phyloP scores from a whole-genome alignment of 768 basidiomycete species.

The Leccinellum luteum region DNA sequence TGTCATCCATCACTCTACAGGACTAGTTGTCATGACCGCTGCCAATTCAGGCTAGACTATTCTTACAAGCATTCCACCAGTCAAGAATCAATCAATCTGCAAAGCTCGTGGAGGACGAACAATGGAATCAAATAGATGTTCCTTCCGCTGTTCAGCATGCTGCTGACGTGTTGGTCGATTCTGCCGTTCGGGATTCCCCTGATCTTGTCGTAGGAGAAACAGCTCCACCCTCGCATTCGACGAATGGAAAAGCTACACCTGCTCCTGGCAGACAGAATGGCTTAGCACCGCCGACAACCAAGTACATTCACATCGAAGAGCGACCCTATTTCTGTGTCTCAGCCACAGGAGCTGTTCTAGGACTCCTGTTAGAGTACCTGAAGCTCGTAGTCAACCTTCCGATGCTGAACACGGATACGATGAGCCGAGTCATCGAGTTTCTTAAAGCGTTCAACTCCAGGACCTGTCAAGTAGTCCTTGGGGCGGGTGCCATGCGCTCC shows the following conservation, averaged over 20 bases:
- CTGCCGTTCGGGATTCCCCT: constrained; percentile 77
- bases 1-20: neutral
- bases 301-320: constrained; percentile 78
- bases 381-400: constrained; percentile 84
- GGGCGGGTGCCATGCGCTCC: constrained; percentile 98
- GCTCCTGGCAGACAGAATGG: constrained; percentile 21
- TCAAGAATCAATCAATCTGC: constrained; percentile 74
- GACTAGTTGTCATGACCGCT: constrained; percentile 1
- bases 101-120: constrained; percentile 92
- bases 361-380: constrained; percentile 80
- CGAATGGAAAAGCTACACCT: constrained; percentile 13
- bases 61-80: constrained; percentile 86
- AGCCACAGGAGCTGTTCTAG: constrained; percentile 76
- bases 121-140: constrained; percentile 82
- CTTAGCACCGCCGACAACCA: constrained; percentile 36
- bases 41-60: constrained; percentile 69
- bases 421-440: constrained; percentile 92
- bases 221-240: neutral
- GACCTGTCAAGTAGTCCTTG: constrained; percentile 96
- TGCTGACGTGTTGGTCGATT: constrained; percentile 72
- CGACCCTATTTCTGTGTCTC: constrained; percentile 80
- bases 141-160: constrained; percentile 61
- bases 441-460: constrained; percentile 97
- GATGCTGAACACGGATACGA: constrained; percentile 90
- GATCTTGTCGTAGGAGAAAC: constrained; percentile 50